phyloP scores from a whole-genome alignment of 2,329 filamentous ascomycete species.

The Aureobasidium lini region DNA sequence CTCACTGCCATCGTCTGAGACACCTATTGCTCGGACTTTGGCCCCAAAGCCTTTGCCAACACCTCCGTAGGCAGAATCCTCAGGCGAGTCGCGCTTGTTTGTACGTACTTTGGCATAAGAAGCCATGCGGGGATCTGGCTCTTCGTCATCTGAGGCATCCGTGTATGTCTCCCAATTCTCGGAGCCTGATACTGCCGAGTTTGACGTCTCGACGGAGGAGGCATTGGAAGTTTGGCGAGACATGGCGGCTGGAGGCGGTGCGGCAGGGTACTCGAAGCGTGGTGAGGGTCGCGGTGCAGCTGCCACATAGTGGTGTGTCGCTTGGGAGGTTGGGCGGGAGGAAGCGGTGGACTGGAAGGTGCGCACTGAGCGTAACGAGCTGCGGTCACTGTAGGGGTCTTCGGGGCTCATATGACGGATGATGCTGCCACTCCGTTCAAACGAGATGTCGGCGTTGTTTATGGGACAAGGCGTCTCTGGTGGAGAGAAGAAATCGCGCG shows the following conservation, averaged over 20 bases:
- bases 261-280: slow-evolving; percentile 22
- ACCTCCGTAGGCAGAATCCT: slow-evolving; percentile 25
- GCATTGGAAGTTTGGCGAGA: slow-evolving; percentile 27
- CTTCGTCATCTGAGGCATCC: slow-evolving; percentile 46
- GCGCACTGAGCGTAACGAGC: slow-evolving; percentile 19
- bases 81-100: slow-evolving; percentile 49
- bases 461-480: slow-evolving; percentile 30
- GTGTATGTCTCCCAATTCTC: slow-evolving; percentile 99
- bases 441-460: slow-evolving; percentile 29
- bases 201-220: slow-evolving; percentile 27
- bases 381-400: slow-evolving; percentile 73
- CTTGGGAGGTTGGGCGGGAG: slow-evolving; percentile 19
- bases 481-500: slow-evolving; percentile 69
- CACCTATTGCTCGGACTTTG: slow-evolving; percentile 21
- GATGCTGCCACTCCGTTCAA: slow-evolving; percentile 49
- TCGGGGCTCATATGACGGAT: slow-evolving; percentile 61
- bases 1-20: slow-evolving; percentile 25
- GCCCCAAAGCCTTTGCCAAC: slow-evolving; percentile 3
- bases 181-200: slow-evolving; percentile 24
- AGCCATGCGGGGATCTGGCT: slow-evolving; percentile 65
- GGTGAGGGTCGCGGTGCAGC: slow-evolving; percentile 7
- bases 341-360: slow-evolving; percentile 12
- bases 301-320: slow-evolving; percentile 1
- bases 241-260: slow-evolving; percentile 19
- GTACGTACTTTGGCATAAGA: slow-evolving; percentile 68